phyloP scores from a whole-genome alignment of 1,284 basidiomycete genomes.

The Afroboletus lepidellus region DNA sequence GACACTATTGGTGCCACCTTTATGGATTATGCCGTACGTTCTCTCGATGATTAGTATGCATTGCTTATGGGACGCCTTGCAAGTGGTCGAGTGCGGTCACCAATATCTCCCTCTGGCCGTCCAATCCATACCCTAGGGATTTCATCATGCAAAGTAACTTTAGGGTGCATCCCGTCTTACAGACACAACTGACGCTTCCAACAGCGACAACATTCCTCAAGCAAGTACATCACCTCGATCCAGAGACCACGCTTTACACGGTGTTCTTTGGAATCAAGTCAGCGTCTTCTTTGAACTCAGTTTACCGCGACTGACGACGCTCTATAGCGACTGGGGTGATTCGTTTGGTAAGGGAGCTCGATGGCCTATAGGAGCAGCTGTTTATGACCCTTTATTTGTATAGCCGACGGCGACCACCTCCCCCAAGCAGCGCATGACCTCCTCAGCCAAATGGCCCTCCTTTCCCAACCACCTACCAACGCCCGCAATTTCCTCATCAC shows the following conservation, averaged over 20 bases:
- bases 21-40: conserved; percentile 28
- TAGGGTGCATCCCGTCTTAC: not conserved
- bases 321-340: conserved; percentile 31
- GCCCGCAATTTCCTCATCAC: conserved; percentile 46
- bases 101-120: conserved; percentile 37
- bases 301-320: conserved; percentile 10
- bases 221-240: conserved; percentile 28
- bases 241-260: conserved; percentile 33
- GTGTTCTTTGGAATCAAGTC: conserved; percentile 42
- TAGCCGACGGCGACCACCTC: conserved; percentile 34
- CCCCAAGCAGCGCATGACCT: conserved; percentile 37
- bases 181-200: not conserved
- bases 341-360: conserved; percentile 22
- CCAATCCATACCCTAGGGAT: conserved; percentile 34
- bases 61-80: not conserved
- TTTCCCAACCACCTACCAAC: conserved; percentile 42
- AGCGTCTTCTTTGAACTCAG: conserved; percentile 5
- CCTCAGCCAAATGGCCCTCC: conserved; percentile 37
- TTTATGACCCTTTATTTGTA: not conserved
- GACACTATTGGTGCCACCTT: conserved; percentile 25
- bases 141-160: conserved; percentile 36
- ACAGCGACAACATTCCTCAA: conserved; percentile 28
- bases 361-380: not conserved
- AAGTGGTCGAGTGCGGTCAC: conserved; percentile 38
- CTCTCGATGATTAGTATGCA: not conserved